Evolutionary conservation across 2,329 filamentous ascomycete genomes (phyloP).

Genomic region (Fusarium humuli): DNA sequence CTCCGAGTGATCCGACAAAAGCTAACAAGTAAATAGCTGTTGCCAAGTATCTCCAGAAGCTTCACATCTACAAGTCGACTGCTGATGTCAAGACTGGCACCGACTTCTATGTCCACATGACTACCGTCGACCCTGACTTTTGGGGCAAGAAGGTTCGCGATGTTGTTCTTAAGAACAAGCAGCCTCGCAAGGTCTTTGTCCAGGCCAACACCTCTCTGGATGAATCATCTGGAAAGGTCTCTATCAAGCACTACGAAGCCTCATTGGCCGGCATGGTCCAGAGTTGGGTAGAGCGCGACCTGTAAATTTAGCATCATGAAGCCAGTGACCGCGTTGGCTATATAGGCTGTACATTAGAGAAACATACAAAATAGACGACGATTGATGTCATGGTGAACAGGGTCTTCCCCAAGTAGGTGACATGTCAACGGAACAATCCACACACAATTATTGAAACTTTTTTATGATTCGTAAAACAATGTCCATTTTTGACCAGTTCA

Average conservation of each 20-base stretch:
- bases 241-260: conserved; percentile 87
- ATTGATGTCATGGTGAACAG: conserved; percentile 8
- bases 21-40: conserved; percentile 67
- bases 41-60: conserved; percentile 86
- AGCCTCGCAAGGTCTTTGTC: conserved; percentile 91
- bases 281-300: conserved; percentile 77
- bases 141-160: conserved; percentile 85
- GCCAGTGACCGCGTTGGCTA: conserved; percentile 1
- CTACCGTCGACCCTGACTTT: conserved; percentile 81
- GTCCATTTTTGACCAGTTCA: conserved; percentile 33
- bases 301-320: conserved; percentile 50
- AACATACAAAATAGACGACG: conserved; percentile 9
- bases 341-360: conserved; percentile 34
- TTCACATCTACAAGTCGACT: conserved; percentile 93
- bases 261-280: conserved; percentile 83
- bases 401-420: not conserved
- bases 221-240: conserved; percentile 75
- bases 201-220: conserved; percentile 89
- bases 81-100: conserved; percentile 84
- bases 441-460: conserved; percentile 29
- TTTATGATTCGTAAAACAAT: conserved; percentile 33
- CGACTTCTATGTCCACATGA: conserved; percentile 85
- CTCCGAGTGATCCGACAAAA: not conserved
- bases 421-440: conserved; percentile 9
- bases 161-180: conserved; percentile 80